A percentile compares a stretch with the other conserved stretches of the same genome.
Conservation (phyloP, 768 basidiomycete species). For the Phlegmacium glaucopus region DNA sequence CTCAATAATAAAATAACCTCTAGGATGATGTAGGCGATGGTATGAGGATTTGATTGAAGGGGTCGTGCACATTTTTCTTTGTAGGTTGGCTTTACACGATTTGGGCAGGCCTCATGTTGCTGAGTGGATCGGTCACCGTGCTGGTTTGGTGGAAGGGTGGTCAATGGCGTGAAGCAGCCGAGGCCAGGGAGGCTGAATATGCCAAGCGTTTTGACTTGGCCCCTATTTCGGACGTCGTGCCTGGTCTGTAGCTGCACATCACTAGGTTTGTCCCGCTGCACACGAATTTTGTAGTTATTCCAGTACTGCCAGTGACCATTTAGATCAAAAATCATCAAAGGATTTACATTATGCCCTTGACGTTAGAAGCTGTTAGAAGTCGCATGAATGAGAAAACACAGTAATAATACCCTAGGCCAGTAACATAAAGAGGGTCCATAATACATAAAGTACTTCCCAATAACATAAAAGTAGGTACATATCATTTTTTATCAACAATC, state of each 20-base stretch:
- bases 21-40: conserved; percentile 74
- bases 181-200: conserved; percentile 33
- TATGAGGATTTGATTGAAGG: conserved; percentile 12
- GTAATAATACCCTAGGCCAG: no score
- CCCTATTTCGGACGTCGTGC: neutral
- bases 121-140: conserved; percentile 54
- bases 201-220: neutral
- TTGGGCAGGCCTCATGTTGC: conserved; percentile 45
- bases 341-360: no score
- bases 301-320: no score
- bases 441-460: neutral
- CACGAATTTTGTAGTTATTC: no score
- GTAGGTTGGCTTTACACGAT: conserved; percentile 67
- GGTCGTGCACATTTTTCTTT: neutral
- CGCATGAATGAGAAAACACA: no score
- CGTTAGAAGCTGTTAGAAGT: no score
- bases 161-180: conserved; percentile 53
- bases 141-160: conserved; percentile 58
- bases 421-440: no score
- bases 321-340: no score
- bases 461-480: neutral
- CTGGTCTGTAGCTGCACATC: no score
- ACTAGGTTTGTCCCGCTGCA: no score
- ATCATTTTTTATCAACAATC: conserved; percentile 42
- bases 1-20: neutral